phyloP scores from a whole-genome alignment of 169 alveolate genomes.

The Cryptosporidium muris region DNA sequence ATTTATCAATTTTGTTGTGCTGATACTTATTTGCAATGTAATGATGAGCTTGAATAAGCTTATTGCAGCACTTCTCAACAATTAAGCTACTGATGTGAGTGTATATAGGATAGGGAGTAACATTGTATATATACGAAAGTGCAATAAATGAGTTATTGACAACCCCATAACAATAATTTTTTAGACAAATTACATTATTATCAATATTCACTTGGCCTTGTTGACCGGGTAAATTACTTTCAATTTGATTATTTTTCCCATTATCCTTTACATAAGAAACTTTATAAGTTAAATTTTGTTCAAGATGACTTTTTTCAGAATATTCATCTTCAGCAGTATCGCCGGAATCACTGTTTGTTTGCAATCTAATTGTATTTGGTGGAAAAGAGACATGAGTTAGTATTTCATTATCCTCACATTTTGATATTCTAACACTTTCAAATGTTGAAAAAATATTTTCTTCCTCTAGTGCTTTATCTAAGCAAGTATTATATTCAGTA shows the following conservation, averaged over 20 bases:
- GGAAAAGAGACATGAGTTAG: constrained; percentile 55
- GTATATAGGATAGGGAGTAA: constrained; percentile 38
- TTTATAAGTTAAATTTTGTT: too few relatives aligned
- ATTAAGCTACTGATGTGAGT: constrained; percentile 16
- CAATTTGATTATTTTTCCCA: background rate
- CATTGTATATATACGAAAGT: constrained; percentile 33
- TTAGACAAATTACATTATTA: background rate
- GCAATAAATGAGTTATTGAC: constrained; percentile 38
- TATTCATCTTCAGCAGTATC: constrained; percentile 42
- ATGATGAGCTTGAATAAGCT: constrained; percentile 32
- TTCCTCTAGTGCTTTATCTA: background rate
- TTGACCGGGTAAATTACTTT: background rate
- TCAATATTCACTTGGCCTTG: background rate
- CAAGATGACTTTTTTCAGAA: background rate
- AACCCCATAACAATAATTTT: constrained; percentile 27
- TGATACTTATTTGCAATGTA: constrained; percentile 19
- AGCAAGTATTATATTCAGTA: background rate
- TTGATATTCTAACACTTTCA: background rate
- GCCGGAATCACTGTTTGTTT: constrained; percentile 47
- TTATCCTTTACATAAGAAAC: background rate
- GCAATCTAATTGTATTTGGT: constrained; percentile 24
- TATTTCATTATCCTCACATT: constrained; percentile 15
- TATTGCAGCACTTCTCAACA: constrained; percentile 38
- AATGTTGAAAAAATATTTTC: background rate
- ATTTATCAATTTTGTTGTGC: constrained; percentile 20